Evolutionary conservation across 257 asterid species (phyloP), one percentile per base, ranked within the genome.

Genomic region (Thymus quinquecostatus): DNA sequence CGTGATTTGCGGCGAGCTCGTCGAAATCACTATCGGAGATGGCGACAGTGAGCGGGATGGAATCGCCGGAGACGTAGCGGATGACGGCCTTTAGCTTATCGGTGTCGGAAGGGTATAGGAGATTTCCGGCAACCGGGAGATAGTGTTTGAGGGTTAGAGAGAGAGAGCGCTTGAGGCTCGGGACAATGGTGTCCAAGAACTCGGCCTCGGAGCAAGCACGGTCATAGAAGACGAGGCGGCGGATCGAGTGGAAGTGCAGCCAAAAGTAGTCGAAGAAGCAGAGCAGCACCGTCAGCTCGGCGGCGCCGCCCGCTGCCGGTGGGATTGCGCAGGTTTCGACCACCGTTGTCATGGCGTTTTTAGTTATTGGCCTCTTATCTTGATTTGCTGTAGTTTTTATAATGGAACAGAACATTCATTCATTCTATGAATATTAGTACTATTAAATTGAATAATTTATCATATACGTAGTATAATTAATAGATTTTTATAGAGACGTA

Each of bases 91-190:
- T 55, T 1, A 29, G 7, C 28, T 55, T 55, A 75, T 55, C 36
- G 60, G 60, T 28, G 60, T 55, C 36, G 2, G 9, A 69, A 8
- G 54, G 90, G 84, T 10, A 67, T 8, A 58, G 43, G 2, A 30
- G 12, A 10, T 73, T 81, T 2, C 66, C 49, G 30, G 61, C 64
- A 9, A 11, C 49, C 0, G 72, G 38, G 36, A 78, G 49, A 68
- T 73, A 81, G 82, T 84, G 79, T 50, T 66, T 77, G 61, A 87
- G 88, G 43, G 89, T 29, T 43, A 76, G 61, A 50, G 88, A 80
- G 65, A 78, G 53, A 68, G 72, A 78, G 80, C 83, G 79, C 50
- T 69, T 80, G 44, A 69, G 65, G 36, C 43, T 43, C 4, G 73
- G 73, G 7, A 56, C 65, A 11, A 55, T n/a, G 48, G 48, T 38